A percentile compares a stretch with the other conserved stretches of the same genome.
Evolutionary conservation across 2,329 filamentous ascomycete genomes (phyloP).

Genomic region (Akanthomyces muscarius): DNA sequence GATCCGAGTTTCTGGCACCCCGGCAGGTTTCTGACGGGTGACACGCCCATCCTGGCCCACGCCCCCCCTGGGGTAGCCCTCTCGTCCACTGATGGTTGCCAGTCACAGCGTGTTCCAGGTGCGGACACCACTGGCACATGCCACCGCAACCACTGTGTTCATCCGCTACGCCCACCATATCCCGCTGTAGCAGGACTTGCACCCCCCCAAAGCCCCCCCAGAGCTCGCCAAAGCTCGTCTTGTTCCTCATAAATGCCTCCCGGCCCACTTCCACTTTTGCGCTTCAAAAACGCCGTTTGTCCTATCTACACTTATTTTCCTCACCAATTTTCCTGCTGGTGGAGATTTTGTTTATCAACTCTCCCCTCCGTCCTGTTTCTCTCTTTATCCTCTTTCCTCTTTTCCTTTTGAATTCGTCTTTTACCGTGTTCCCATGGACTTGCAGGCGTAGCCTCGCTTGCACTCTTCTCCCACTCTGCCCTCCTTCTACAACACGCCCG

Average conservation of each 20-base stretch:
- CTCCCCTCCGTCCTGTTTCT: slow-evolving; percentile 7
- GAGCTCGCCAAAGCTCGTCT: slow-evolving; percentile 1
- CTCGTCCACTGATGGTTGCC: neutral
- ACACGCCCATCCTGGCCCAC: neutral
- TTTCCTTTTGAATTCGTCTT: neutral
- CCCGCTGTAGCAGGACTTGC: neutral
- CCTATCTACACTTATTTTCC: slow-evolving; percentile 8
- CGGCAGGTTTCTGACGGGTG: neutral
- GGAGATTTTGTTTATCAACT: slow-evolving; percentile 13
- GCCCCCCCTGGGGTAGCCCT: neutral
- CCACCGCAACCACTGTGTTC: neutral
- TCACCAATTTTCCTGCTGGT: slow-evolving; percentile 8
- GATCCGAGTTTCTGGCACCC: neutral
- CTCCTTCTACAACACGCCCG: neutral
- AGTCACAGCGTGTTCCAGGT: neutral
- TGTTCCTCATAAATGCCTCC: slow-evolving; percentile 16
- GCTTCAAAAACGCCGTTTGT: slow-evolving; percentile 8
- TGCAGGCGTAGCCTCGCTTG: slow-evolving; percentile 11
- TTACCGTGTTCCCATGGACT: slow-evolving; percentile 4
- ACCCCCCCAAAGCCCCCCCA: neutral
- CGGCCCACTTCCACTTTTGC: slow-evolving; percentile 16
- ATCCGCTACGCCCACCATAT: neutral
- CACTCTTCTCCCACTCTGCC: neutral
- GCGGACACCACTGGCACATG: neutral
- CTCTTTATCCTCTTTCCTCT: neutral